Base-by-base conservation (phyloP, 768 basidiomycete genomes). In the Serendipita sp. region DNA sequence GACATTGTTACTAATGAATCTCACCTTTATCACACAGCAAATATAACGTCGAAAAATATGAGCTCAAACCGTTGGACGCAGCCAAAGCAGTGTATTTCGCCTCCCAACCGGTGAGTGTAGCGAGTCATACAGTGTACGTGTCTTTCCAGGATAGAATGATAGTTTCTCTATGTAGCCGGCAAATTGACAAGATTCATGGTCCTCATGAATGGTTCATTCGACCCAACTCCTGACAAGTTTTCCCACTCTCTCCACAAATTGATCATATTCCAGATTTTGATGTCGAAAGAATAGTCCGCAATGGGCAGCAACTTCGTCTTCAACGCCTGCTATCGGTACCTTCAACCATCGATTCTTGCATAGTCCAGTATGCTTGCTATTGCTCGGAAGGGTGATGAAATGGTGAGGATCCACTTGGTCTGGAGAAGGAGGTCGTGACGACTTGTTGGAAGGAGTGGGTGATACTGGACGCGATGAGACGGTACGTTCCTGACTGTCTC, bases 261-360 rank as follows among this genome's bases (percentile, higher is more conserved):
- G 74, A 34, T 79, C 76, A 69, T 84, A 84, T 11, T 79, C 79
- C 66, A 78, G 67, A 70, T 84, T 83, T 67, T 76, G 75, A 2
- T 70, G 69, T 2, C 75, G 76, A 56, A 82, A 79, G 67, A 83
- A 83, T 11, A 84, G 68, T 44, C 81, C 83, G 54, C 74, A 75
- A 71, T 84, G 83, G 1, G 83, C 83, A 7, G 72, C 77, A 4
- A 84, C 83, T 69, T 84, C 83, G 68, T 82, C 81, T 3, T 77
- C 71, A 8, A 77, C 81, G 2, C 80, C 81, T 4, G 68, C 75
- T 41, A 84, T 79, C n/a, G 73, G 47, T 0, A 84, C 79, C 58
- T 74, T 72, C 66, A 81, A 78, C 83, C 83, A 84, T 64, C 76
- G 65, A 71, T 68, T n/a, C 79, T 78, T 3, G 77, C 78, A 5